Evolutionary conservation across 306 rosid genomes (phyloP).

Genomic region (Vigna nakashimae): DNA sequence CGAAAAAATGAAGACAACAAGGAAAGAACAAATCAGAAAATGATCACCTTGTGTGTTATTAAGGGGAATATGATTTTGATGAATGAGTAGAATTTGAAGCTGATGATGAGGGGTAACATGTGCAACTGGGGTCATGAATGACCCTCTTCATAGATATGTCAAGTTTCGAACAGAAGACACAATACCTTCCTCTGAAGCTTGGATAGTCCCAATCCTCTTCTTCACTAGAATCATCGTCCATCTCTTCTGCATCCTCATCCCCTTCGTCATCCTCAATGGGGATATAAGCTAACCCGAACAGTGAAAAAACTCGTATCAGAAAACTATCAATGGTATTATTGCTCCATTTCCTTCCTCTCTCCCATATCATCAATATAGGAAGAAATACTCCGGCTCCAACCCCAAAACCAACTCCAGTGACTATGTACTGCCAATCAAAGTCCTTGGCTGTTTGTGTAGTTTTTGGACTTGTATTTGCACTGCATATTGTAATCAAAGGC

Average conservation of each 20-base stretch:
- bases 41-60: slow-evolving; percentile 35
- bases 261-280: slow-evolving; percentile 53
- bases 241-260: slow-evolving; percentile 44
- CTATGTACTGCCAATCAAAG: slow-evolving; percentile 74
- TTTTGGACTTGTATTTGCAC: not conserved
- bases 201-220: slow-evolving; percentile 44
- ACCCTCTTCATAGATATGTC: slow-evolving; percentile 57
- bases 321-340: slow-evolving; percentile 54
- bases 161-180: slow-evolving; percentile 86
- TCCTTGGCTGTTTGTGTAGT: not conserved
- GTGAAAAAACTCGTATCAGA: slow-evolving; percentile 68
- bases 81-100: slow-evolving; percentile 55
- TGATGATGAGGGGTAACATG: slow-evolving; percentile 62
- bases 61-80: slow-evolving; percentile 58
- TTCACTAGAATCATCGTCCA: slow-evolving; percentile 34
- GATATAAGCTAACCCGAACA: slow-evolving; percentile 60
- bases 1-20: slow-evolving; percentile 30
- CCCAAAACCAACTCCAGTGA: slow-evolving; percentile 81
- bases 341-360: slow-evolving; percentile 74
- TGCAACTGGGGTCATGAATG: slow-evolving; percentile 74
- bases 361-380: slow-evolving; percentile 66
- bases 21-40: not conserved
- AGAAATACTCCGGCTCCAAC: slow-evolving; percentile 77
- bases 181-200: slow-evolving; percentile 60
- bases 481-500: slow-evolving; percentile 40